phyloP scores from a whole-genome alignment of 2,329 filamentous ascomycete genomes.

The Aspergillus alliaceus region DNA sequence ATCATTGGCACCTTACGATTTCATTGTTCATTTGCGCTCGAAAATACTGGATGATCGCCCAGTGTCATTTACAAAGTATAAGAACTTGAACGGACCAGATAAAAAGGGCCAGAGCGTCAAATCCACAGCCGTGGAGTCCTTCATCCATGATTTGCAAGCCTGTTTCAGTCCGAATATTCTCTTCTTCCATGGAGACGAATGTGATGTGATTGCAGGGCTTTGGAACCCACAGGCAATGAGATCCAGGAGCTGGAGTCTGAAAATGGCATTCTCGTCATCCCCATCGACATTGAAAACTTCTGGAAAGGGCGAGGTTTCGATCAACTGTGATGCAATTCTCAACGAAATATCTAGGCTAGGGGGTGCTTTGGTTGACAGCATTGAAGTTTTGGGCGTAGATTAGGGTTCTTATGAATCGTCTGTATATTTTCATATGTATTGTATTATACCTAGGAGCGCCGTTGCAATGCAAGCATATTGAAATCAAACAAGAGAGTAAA shows the following conservation, averaged over 20 bases:
- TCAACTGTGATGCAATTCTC: slow-evolving; percentile 43
- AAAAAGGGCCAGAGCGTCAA: slow-evolving; percentile 49
- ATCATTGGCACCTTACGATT: slow-evolving; percentile 76
- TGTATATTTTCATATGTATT: slow-evolving; percentile 14
- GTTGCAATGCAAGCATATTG: slow-evolving; percentile 28
- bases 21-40: slow-evolving; percentile 71
- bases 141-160: slow-evolving; percentile 66
- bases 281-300: slow-evolving; percentile 19
- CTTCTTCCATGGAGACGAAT: slow-evolving; percentile 71
- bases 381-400: slow-evolving; percentile 53
- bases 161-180: slow-evolving; percentile 70
- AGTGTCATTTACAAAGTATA: slow-evolving; percentile 57
- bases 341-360: slow-evolving; percentile 52
- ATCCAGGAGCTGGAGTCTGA: slow-evolving; percentile 35
- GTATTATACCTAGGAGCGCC: slow-evolving; percentile 26
- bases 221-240: slow-evolving; percentile 58
- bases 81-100: slow-evolving; percentile 68
- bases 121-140: slow-evolving; percentile 61
- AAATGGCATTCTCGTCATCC: slow-evolving; percentile 38
- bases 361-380: slow-evolving; percentile 64
- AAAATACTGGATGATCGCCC: slow-evolving; percentile 48
- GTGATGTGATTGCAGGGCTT: slow-evolving; percentile 61
- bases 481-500: slow-evolving; percentile 10
- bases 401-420: slow-evolving; percentile 13
- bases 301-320: slow-evolving; percentile 23